phyloP scores from a whole-genome alignment of 1,139 yeast genomes.

The Scheffersomyces quercinus region DNA sequence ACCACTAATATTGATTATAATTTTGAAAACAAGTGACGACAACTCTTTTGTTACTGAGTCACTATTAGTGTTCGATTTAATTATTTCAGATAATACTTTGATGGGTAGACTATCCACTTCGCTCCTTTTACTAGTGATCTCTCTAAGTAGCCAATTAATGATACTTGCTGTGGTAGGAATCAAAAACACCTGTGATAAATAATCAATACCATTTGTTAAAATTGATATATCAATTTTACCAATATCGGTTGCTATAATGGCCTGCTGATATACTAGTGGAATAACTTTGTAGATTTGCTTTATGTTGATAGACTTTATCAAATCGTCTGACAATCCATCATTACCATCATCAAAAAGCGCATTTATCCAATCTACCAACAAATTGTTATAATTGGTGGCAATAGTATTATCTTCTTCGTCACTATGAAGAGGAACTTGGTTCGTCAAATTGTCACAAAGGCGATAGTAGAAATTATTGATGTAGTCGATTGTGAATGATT shows the following conservation, averaged over 20 bases:
- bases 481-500: conserved; percentile 37
- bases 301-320: conserved; percentile 65
- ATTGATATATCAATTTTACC: conserved; percentile 45
- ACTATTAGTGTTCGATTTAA: conserved; percentile 20
- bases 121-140: conserved; percentile 8
- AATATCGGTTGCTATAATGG: conserved; percentile 59
- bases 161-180: conserved; percentile 41
- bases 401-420: conserved; percentile 33
- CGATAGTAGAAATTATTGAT: conserved; percentile 36
- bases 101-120: conserved; percentile 11
- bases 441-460: conserved; percentile 33
- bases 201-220: conserved; percentile 44
- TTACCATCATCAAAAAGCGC: conserved; percentile 72
- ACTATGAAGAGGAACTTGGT: conserved; percentile 11
- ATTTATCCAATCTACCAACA: conserved; percentile 73
- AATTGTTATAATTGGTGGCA: conserved; percentile 40
- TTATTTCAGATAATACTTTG: conserved; percentile 22
- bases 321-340: conserved; percentile 84
- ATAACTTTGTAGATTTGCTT: conserved; percentile 69
- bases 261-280: conserved; percentile 75
- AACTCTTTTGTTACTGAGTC: conserved; percentile 11
- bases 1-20: conserved; percentile 26
- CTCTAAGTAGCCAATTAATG: conserved; percentile 29
- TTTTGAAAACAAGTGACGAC: conserved; percentile 24
- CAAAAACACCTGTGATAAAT: conserved; percentile 43